Conservation (phyloP, 148 eudicot species). For the Arbutus unedo region DNA sequence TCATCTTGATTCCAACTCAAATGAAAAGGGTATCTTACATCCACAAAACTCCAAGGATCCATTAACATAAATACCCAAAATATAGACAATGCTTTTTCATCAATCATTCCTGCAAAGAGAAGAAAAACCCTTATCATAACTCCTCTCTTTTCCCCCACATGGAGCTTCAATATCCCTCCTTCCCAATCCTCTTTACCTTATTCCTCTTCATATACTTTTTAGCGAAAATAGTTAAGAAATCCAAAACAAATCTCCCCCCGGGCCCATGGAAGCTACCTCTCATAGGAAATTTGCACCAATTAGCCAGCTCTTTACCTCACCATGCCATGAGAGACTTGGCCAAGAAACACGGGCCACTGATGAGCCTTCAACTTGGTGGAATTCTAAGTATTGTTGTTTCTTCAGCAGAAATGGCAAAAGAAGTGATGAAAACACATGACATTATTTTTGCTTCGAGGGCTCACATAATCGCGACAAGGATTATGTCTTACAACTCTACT, state of each 20-base stretch:
- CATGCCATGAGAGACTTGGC: conserved; percentile 19
- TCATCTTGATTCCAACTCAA: too few species aligned
- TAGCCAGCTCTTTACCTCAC: too few species aligned
- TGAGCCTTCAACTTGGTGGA: conserved; percentile 30
- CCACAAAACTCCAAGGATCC: too few species aligned
- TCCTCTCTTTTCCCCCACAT: background rate
- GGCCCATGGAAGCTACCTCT: conserved; percentile 13
- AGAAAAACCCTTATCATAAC: background rate
- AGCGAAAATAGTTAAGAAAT: background rate
- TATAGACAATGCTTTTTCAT: background rate
- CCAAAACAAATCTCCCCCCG: too few species aligned
- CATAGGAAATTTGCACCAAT: conserved; percentile 20
- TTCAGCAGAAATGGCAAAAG: conserved; percentile 27
- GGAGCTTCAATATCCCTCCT: background rate
- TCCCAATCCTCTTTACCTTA: background rate
- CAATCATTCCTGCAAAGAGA: background rate
- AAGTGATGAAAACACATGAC: conserved; percentile 31
- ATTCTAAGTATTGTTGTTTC: background rate
- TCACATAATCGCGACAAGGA: background rate
- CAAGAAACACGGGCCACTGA: conserved; percentile 24
- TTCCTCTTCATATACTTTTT: background rate
- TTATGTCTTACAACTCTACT: background rate
- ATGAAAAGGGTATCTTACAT: too few species aligned
- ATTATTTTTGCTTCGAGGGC: conserved; percentile 19
- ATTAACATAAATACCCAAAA: too few species aligned